These are phyloP conservation scores for Aspergillus ochraceoroseus DNA, from an alignment of 2,329 filamentous ascomycete genomes.

Conservation along the genomic window DNA sequence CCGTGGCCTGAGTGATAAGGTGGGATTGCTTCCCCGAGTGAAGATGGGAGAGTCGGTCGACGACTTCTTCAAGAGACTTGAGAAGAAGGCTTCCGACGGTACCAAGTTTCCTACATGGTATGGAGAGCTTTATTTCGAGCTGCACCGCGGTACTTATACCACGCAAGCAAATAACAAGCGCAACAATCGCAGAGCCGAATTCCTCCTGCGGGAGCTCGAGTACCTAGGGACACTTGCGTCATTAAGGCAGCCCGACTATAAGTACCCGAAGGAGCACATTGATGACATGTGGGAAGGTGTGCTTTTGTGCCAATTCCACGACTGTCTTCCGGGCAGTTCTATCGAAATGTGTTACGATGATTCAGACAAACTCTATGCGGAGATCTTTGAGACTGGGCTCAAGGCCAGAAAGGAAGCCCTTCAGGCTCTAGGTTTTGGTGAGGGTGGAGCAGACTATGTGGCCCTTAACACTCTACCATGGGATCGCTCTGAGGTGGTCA, in stretches of 20 bases:
- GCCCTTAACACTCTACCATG: conserved; percentile 85
- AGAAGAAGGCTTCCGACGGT: conserved; percentile 65
- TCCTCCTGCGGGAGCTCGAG: conserved; percentile 80
- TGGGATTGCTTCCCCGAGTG: conserved; percentile 76
- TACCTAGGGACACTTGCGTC: conserved; percentile 81
- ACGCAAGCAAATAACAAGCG: conserved; percentile 96
- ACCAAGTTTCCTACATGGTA: conserved; percentile 90
- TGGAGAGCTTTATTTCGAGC: conserved; percentile 94
- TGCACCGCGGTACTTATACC: conserved; percentile 95
- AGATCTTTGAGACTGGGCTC: conserved; percentile 73
- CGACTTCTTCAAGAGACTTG: conserved; percentile 82
- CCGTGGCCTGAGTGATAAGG: conserved; percentile 83
- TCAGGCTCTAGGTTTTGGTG: conserved; percentile 59
- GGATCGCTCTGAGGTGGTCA: conserved; percentile 69
- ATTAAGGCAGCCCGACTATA: conserved; percentile 63
- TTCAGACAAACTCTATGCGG: conserved; percentile 80
- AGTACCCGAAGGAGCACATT: conserved; percentile 89
- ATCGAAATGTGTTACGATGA: conserved; percentile 99
- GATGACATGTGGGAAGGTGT: conserved; percentile 94
- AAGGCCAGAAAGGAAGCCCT: conserved; percentile 67
- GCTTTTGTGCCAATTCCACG: conserved; percentile 93
- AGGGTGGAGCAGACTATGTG: conserved; percentile 44
- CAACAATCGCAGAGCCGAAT: conserved; percentile 83
- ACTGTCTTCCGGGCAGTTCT: conserved; percentile 87
- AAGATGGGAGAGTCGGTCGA: conserved; percentile 88